Conservation (phyloP, 805 yeast species). For the Kodamaea nitidulidarum region DNA sequence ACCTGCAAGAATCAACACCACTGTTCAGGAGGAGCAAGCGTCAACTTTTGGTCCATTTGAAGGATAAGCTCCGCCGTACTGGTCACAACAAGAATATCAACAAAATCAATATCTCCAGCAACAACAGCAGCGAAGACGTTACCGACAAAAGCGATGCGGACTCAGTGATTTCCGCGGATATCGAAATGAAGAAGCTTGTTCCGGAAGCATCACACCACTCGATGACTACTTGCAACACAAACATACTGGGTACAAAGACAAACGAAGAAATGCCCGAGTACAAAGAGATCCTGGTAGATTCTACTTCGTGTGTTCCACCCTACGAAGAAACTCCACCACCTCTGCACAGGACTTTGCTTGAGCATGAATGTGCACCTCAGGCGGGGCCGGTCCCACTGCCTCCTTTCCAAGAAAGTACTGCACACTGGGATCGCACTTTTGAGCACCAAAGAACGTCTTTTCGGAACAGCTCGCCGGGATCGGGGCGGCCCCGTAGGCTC, state of each 20-base stretch:
- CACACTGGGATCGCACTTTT: neutral
- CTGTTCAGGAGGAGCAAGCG: neutral
- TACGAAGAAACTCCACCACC: neutral
- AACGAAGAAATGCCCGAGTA: too few relatives aligned
- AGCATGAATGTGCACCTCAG: too few relatives aligned
- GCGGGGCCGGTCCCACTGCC: too few relatives aligned
- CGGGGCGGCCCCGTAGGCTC: slow-evolving; percentile 2
- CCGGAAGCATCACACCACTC: neutral
- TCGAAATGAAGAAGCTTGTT: too few relatives aligned
- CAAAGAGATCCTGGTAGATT: too few relatives aligned
- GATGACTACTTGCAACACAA: neutral
- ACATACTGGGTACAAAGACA: neutral
- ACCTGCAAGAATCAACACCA: neutral
- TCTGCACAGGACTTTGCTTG: neutral
- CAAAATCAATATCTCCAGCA: neutral
- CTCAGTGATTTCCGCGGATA: too few relatives aligned
- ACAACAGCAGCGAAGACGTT: neutral
- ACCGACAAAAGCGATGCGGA: neutral
- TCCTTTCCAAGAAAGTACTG: too few relatives aligned
- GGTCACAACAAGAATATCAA: neutral
- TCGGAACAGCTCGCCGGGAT: neutral
- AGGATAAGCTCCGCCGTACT: neutral
- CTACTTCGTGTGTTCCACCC: neutral
- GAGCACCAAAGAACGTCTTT: too few relatives aligned
- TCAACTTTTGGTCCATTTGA: neutral